phyloP scores from a whole-genome alignment of 2,329 filamentous ascomycete species.

The Cadophora sp. region DNA sequence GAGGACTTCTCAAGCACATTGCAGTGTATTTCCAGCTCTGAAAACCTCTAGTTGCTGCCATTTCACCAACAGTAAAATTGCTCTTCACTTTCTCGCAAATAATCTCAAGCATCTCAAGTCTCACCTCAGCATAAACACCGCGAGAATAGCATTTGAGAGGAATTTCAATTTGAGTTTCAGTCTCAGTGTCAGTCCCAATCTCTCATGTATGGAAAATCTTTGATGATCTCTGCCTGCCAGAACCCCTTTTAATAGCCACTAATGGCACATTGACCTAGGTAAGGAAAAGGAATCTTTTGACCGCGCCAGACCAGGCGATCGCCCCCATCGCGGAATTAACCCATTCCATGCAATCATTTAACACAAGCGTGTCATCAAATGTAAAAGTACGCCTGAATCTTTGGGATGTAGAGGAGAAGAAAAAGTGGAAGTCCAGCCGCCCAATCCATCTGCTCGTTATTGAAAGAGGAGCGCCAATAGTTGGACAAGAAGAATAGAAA shows the following conservation, averaged over 20 bases:
- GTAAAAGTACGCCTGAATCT: slow-evolving; percentile 45
- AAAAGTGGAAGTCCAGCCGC: slow-evolving; percentile 44
- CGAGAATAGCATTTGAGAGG: slow-evolving; percentile 21
- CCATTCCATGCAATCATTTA: slow-evolving; percentile 45
- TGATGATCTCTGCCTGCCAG: slow-evolving; percentile 43
- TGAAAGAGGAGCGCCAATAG: slow-evolving; percentile 39
- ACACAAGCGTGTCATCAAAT: slow-evolving; percentile 43
- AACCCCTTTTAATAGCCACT: slow-evolving; percentile 43
- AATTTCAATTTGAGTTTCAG: slow-evolving; percentile 39
- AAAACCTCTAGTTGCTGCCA: neutral
- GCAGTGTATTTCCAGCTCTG: neutral
- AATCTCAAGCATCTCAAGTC: neutral
- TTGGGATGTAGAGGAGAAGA: slow-evolving; percentile 42
- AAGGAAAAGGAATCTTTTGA: slow-evolving; percentile 45
- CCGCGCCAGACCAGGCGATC: slow-evolving; percentile 41
- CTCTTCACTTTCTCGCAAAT: neutral
- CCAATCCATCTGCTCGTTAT: slow-evolving; percentile 39
- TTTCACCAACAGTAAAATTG: neutral
- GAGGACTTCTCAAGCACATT: neutral
- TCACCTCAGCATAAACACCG: neutral
- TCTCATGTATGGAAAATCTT: slow-evolving; percentile 43
- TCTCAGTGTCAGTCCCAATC: slow-evolving; percentile 35
- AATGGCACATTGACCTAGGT: slow-evolving; percentile 37
- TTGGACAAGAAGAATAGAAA: slow-evolving; percentile 45
- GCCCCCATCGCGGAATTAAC: slow-evolving; percentile 41